These are phyloP conservation scores for Halophytophthora polymorphica DNA, from an alignment of 352 stramenopile genomes.

Conservation along the genomic window DNA sequence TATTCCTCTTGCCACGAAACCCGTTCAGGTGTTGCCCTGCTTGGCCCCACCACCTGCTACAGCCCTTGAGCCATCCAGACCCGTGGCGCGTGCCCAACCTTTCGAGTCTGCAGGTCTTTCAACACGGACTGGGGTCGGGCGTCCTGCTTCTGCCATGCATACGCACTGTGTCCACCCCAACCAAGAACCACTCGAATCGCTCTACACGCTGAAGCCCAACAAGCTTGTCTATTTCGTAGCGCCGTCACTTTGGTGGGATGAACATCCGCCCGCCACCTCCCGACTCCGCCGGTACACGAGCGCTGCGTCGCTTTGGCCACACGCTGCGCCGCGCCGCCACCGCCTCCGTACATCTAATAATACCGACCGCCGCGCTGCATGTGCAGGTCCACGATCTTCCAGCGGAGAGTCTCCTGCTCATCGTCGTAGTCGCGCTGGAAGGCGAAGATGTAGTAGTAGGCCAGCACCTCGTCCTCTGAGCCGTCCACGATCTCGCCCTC, in stretches of 20 bases:
- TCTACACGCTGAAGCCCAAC: no score
- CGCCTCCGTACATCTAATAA: slow-evolving; percentile 51
- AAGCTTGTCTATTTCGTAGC: slow-evolving; percentile 23
- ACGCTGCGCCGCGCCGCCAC: slow-evolving; percentile 1
- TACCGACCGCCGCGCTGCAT: slow-evolving; percentile 79
- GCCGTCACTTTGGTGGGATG: not conserved
- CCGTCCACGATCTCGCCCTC: slow-evolving; percentile 96
- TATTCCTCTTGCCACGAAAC: slow-evolving; percentile 13
- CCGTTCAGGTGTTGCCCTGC: not conserved
- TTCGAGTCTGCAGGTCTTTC: slow-evolving; percentile 64
- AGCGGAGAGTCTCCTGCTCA: slow-evolving; percentile 79
- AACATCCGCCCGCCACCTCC: no score
- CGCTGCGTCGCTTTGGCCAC: not conserved
- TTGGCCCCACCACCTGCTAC: no score
- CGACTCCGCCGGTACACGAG: not conserved
- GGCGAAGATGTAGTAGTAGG: slow-evolving; percentile 97
- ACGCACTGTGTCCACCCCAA: no score
- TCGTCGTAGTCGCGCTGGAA: slow-evolving; percentile 98
- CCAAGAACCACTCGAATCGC: no score
- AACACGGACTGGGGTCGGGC: slow-evolving; percentile 64
- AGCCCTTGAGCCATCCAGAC: no score
- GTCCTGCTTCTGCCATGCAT: slow-evolving; percentile 85
- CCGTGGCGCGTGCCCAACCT: slow-evolving; percentile 27
- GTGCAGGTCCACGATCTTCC: slow-evolving; percentile 86
- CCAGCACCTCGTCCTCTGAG: slow-evolving; percentile 94